phyloP scores from a whole-genome alignment of 2,329 filamentous ascomycete genomes.

The Fusarium tuaranense region DNA sequence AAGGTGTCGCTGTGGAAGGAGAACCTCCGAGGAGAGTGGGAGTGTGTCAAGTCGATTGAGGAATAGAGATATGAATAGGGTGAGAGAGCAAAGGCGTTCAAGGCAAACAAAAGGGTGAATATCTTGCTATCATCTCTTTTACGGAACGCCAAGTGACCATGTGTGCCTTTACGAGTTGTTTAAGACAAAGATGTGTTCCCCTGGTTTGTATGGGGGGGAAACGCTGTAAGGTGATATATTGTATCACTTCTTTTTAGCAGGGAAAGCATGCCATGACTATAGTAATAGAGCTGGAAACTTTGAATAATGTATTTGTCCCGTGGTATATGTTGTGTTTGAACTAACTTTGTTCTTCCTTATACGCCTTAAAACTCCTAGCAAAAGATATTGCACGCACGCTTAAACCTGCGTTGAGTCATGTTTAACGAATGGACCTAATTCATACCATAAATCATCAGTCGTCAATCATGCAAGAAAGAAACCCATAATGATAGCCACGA shows the following conservation, averaged over 20 bases:
- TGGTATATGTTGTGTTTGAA: conserved; percentile 3
- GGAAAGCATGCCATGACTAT: conserved; percentile 2
- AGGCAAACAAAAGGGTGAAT: conserved; percentile 45
- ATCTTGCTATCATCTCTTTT: conserved; percentile 39
- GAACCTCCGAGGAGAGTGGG: conserved; percentile 96
- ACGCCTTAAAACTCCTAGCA: not conserved
- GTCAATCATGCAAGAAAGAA: conserved; percentile 43
- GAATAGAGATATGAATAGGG: conserved; percentile 65
- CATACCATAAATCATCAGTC: not conserved
- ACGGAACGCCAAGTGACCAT: conserved; percentile 27
- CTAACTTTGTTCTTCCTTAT: not conserved
- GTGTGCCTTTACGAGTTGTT: not conserved
- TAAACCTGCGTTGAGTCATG: not conserved
- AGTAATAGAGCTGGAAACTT: conserved; percentile 21
- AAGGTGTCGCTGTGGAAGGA: conserved; percentile 99
- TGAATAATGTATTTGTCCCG: conserved; percentile 12
- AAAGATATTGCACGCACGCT: not conserved
- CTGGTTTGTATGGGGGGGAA: not conserved
- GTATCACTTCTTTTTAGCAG: conserved; percentile 3
- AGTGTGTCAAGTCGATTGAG: conserved; percentile 96
- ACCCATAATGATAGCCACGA: conserved; percentile 45
- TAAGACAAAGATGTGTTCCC: not conserved
- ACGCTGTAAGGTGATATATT: not conserved
- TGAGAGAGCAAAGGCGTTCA: conserved; percentile 51
- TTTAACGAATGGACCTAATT: not conserved